Evolutionary conservation across 257 asterid genomes (phyloP).

Genomic region (Coffea eugenioides): DNA sequence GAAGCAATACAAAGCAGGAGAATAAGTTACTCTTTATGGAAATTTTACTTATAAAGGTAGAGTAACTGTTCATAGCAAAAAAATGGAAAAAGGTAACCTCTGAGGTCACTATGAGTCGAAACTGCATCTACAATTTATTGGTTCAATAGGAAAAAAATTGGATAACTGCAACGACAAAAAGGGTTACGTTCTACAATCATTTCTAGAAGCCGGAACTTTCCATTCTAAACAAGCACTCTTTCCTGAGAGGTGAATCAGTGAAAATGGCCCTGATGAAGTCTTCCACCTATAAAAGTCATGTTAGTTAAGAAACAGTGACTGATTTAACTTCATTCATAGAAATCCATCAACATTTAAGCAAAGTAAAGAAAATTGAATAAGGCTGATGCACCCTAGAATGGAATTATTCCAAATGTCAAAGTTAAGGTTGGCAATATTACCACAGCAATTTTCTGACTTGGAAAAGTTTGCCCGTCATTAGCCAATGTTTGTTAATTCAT

Average conservation of each 20-base stretch:
- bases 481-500: too few relatives aligned
- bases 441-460: too few relatives aligned
- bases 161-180: neutral
- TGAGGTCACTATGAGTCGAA: neutral
- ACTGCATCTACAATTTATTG: neutral
- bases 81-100: neutral
- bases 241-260: constrained; percentile 84
- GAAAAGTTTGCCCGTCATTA: too few relatives aligned
- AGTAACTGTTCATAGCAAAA: neutral
- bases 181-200: neutral
- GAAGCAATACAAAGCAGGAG: too few relatives aligned
- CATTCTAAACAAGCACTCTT: constrained; percentile 76
- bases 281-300: constrained; percentile 56
- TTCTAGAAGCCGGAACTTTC: constrained; percentile 26
- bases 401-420: neutral
- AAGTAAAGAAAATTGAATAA: neutral
- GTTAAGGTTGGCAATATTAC: too few relatives aligned
- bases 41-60: neutral
- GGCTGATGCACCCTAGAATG: neutral
- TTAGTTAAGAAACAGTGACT: constrained; percentile 2
- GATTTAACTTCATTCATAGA: neutral
- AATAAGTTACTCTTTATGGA: neutral
- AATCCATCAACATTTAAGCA: neutral
- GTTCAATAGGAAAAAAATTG: too few relatives aligned
- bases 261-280: constrained; percentile 88